Evolutionary conservation across 495 filamentous ascomycete species (phyloP), one percentile per base, ranked within the genome.

Genomic region (Friedmanniomyces simplex): DNA sequence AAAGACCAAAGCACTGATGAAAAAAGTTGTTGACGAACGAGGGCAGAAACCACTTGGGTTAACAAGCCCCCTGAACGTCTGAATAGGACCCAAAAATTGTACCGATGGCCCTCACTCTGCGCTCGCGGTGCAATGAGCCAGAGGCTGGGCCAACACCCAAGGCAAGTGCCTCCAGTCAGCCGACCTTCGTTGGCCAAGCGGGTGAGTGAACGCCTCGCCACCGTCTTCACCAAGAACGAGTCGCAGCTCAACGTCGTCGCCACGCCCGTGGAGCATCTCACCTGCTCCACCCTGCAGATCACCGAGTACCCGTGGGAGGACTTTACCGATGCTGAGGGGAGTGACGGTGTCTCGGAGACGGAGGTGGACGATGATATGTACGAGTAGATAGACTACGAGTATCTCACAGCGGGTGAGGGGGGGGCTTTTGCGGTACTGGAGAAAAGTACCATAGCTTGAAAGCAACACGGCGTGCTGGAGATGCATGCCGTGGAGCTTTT

Each of bases 191-290:
- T 3, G 4, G 4, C 4, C 28, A 32, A 10, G 28, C 28, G 28
- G 28, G 28, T 32, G n/a, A n/a, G n/a, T 10, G 28, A 68, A 57
- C 60, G 62, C 39, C 55, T 54, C 34, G 45, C 67, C 18, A 63
- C 59, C 51, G 49, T 25, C 11, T 34, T 62, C 21, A 45, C 46
- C 11, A 32, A 51, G 18, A 57, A 57, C 59, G 37, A 28, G 18
- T 47, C 48, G 13, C 59, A 61, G 52, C 48, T 57, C 26, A 52
- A 61, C 45, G 36, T 13, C 18, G 28, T n/a, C 2, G 22, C 24
- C n/a, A 43, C 28, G 10, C n/a, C 24, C 2, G 34, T 50, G 25
- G 30, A 52, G 22, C 36, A 42, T 18, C 41, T 62, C 37, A 53
- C 59, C 13, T 62, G 59, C 41, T 49, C 54, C 22, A 37, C 11